A percentile compares a stretch with the other conserved stretches of the same genome.
Conservation (phyloP, 495 filamentous ascomycete species). For the Neurospora sp. region DNA sequence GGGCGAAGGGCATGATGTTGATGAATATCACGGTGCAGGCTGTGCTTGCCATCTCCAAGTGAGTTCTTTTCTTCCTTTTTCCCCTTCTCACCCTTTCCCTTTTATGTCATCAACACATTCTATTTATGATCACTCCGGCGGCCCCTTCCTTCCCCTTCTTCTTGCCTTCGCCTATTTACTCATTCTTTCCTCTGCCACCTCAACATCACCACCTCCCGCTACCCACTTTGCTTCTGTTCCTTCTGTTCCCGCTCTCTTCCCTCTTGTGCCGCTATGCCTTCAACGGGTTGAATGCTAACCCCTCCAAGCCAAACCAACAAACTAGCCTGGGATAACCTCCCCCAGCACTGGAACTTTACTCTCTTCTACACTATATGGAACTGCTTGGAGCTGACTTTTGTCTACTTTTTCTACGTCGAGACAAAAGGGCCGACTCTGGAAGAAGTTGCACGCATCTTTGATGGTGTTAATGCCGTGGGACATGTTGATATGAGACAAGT, state of each 20-base stretch:
- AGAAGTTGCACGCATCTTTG: slow-evolving; percentile 51
- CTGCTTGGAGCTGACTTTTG: slow-evolving; percentile 45
- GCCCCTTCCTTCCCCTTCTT: background rate
- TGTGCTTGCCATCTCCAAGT: slow-evolving; percentile 48
- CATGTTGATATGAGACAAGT: slow-evolving; percentile 38
- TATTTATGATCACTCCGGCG: background rate
- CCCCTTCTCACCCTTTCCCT: background rate
- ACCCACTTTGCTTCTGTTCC: background rate
- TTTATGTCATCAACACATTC: background rate
- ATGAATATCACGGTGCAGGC: slow-evolving; percentile 53
- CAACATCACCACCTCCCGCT: background rate
- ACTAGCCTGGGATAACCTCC: slow-evolving; percentile 46
- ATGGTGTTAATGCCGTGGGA: slow-evolving; percentile 45
- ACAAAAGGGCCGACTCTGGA: slow-evolving; percentile 55
- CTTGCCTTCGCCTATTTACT: background rate
- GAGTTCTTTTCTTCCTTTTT: slow-evolving; percentile 8
- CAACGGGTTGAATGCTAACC: slow-evolving; percentile 7
- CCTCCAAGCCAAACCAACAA: slow-evolving; percentile 46
- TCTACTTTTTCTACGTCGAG: slow-evolving; percentile 60
- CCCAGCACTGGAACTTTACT: slow-evolving; percentile 51
- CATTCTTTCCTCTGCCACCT: background rate
- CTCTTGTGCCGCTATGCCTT: background rate
- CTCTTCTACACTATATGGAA: slow-evolving; percentile 57
- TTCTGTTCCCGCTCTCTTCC: background rate
- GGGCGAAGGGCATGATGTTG: slow-evolving; percentile 61